Conservation (phyloP, 148 eudicot species). For the Rhododendron williamsianum region DNA sequence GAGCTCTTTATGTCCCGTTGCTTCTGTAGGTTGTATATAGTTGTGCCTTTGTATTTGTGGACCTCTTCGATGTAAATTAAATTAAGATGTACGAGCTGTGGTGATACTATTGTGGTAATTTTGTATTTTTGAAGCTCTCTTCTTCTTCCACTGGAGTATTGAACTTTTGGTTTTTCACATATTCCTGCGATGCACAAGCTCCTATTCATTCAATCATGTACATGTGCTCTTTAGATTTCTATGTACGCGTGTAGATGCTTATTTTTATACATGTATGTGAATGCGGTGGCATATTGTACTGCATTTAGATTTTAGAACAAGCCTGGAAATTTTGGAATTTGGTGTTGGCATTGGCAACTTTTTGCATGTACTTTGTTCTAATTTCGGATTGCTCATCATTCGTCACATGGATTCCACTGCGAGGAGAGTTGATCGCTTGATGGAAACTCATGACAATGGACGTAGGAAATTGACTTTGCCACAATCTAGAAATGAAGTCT, state of each 20-base stretch:
- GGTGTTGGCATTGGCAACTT: not conserved
- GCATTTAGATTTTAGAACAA: not conserved
- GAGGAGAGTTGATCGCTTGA: not conserved
- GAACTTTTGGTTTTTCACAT: not conserved
- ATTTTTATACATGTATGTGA: not conserved
- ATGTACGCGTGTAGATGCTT: not conserved
- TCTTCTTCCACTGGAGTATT: not conserved
- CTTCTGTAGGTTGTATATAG: slow-evolving; percentile 2
- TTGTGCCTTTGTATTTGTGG: not conserved
- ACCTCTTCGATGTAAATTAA: slow-evolving; percentile 1
- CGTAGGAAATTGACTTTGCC: not conserved
- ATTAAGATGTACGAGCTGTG: not conserved
- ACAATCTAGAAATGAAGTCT: not conserved
- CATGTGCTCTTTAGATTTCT: not conserved
- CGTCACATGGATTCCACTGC: not conserved
- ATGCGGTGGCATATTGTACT: not conserved
- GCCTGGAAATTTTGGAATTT: not conserved
- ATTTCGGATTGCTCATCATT: not conserved
- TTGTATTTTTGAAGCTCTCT: not conserved
- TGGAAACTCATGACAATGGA: not conserved
- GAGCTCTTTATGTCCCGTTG: not conserved
- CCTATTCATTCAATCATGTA: not conserved
- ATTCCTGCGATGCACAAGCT: not conserved
- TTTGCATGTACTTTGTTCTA: not conserved
- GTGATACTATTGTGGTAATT: not conserved